These are phyloP conservation scores for Citrus sp. DNA, from an alignment of 345 rosid species.

Conservation along the genomic window DNA sequence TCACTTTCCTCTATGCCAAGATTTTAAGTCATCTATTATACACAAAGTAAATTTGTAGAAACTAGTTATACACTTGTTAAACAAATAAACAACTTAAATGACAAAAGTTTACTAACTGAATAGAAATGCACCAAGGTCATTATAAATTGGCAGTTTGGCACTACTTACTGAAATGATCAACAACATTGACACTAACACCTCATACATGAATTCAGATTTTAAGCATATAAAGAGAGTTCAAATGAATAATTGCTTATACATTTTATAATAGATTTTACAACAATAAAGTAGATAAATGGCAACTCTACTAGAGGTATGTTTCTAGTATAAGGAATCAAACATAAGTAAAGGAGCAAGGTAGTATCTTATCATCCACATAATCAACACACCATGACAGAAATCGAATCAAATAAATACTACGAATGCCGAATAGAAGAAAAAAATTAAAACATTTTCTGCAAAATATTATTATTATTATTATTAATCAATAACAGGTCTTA, in stretches of 20 bases:
- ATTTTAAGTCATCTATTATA: no score
- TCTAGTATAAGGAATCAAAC: neutral
- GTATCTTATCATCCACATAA: conserved; percentile 82
- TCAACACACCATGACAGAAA: conserved; percentile 24
- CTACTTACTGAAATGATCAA: neutral
- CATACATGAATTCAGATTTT: neutral
- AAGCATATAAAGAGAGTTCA: neutral
- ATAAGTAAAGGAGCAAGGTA: neutral
- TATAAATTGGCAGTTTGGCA: neutral
- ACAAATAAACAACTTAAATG: no score
- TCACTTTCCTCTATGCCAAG: no score
- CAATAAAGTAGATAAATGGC: neutral
- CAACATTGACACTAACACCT: neutral
- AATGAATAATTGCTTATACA: neutral
- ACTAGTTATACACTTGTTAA: no score
- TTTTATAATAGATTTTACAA: neutral
- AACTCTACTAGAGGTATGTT: neutral
- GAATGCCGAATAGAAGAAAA: no score
- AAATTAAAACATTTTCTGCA: no score
- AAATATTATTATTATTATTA: no score
- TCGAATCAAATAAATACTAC: no score
- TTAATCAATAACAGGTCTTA: no score
- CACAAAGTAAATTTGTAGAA: no score
- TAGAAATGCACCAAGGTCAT: neutral
- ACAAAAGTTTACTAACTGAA: neutral